phyloP scores from a whole-genome alignment of 192 early-diverging fungal species.

The Diversispora eburnea region DNA sequence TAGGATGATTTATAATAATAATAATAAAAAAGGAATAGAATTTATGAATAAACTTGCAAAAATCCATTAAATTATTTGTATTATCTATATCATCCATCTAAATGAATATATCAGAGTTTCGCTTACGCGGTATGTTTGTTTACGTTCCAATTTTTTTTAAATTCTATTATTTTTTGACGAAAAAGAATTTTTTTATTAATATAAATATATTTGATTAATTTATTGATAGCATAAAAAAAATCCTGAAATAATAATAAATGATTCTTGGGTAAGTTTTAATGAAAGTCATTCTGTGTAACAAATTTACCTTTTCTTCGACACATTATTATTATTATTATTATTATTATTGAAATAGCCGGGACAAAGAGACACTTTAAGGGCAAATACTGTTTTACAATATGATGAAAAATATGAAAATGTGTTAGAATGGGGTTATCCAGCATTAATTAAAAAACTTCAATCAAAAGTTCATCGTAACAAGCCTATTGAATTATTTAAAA shows the following conservation, averaged over 20 bases:
- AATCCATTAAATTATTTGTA: not conserved
- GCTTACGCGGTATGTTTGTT: not conserved
- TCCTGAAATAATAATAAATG: not conserved
- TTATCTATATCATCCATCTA: not conserved
- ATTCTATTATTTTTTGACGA: too few relatives aligned
- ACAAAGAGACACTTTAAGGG: not conserved
- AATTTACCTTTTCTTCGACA: not conserved
- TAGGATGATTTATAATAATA: too few relatives aligned
- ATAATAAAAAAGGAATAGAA: too few relatives aligned
- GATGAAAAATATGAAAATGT: not conserved
- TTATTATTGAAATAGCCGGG: not conserved
- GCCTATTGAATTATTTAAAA: slow-evolving; percentile 36
- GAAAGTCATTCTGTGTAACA: not conserved
- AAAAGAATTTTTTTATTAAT: too few relatives aligned
- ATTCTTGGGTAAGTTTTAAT: not conserved
- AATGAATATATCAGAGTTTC: not conserved
- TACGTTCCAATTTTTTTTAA: too few relatives aligned
- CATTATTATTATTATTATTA: not conserved
- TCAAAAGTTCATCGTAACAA: not conserved
- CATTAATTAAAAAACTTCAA: not conserved
- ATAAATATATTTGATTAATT: not conserved
- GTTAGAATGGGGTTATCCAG: not conserved
- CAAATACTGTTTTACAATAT: slow-evolving; percentile 2
- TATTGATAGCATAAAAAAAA: not conserved
- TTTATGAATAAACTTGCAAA: not conserved